These are phyloP conservation scores for Aleurites moluccanus DNA, from an alignment of 441 rosid genomes.

Conservation along the genomic window DNA sequence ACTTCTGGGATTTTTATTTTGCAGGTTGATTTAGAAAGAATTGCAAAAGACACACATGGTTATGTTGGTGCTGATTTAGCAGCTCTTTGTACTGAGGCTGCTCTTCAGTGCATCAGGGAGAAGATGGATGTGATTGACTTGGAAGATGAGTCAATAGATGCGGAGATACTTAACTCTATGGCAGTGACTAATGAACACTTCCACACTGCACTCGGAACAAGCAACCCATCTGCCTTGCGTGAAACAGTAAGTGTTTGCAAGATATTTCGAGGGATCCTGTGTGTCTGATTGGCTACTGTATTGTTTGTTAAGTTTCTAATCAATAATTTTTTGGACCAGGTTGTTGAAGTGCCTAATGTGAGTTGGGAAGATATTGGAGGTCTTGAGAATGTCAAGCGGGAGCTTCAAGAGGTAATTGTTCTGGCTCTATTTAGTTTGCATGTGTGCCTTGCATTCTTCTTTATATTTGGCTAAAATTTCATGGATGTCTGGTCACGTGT, in stretches of 20 bases:
- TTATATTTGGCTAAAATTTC: not conserved
- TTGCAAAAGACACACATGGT: conserved; percentile 68
- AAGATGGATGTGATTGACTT: conserved; percentile 80
- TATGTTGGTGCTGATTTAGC: conserved; percentile 81
- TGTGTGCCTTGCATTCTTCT: not conserved
- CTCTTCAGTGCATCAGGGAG: conserved; percentile 74
- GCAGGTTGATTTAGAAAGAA: conserved; percentile 68
- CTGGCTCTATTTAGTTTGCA: not conserved
- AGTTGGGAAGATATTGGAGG: conserved; percentile 77
- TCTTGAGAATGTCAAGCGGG: conserved; percentile 69
- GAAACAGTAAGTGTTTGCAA: conserved; percentile 54
- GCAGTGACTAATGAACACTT: conserved; percentile 74
- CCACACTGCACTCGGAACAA: conserved; percentile 69
- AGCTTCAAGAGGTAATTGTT: conserved; percentile 63
- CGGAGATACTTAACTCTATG: conserved; percentile 79
- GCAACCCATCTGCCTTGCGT: conserved; percentile 82
- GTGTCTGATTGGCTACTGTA: not conserved
- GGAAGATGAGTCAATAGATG: conserved; percentile 74
- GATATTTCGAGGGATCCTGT: not conserved
- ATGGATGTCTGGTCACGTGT: not conserved
- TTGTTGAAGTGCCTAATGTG: conserved; percentile 73
- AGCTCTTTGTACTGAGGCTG: conserved; percentile 76
- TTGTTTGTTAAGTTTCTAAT: not conserved
- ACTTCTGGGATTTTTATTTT: not conserved
- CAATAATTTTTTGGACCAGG: conserved; percentile 33